Evolutionary conservation across 2,329 filamentous ascomycete genomes (phyloP), one percentile per base, ranked within the genome.

Genomic region (Trichoderma guizhouense): DNA sequence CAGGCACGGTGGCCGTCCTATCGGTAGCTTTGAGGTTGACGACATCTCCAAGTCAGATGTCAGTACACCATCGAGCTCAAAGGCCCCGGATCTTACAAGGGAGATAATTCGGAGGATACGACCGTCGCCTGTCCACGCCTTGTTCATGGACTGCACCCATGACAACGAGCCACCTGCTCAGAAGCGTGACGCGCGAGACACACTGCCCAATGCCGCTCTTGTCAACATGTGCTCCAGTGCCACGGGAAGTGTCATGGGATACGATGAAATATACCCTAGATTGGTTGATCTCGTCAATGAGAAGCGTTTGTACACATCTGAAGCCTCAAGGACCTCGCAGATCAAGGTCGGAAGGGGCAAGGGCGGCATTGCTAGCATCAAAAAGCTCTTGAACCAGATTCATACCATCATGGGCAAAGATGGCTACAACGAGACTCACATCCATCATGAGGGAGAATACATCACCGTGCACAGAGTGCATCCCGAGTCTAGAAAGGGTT

Each of bases 81-180:
- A 77, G 55, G 80, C 80, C 7, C 79, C 76, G 43, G 78, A 79
- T 18, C 79, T 82, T 30, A 83, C 84, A 36, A 84, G 86, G 43
- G 92, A 95, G 76, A 88, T 93, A 21, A 87, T 97, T 75, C 92
- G 91, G 75, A 91, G 88, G 73, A 95, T 99, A 81, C 93, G 93
- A 75, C 91, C 92, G n/a, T 93, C 90, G 4, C 93, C 95, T 5
- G 92, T 98, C 0, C 95, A 97, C 75, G 96, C 95, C 1, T 85
- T 99, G 1, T 98, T 99, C 82, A 98, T 98, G 94, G 97, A 99
- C 80, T 99, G 97, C 82, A 99, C 97, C 0, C 96, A 99, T 81
- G 96, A 99, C 83, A 99, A 99, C 77, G 95, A 99, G 83, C 92
- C 94, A 2, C 96, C 96, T 0, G 93, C 95, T 1, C 95, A 99